phyloP scores from a whole-genome alignment of 129 eudicot genomes.

The Calendula officinalis region DNA sequence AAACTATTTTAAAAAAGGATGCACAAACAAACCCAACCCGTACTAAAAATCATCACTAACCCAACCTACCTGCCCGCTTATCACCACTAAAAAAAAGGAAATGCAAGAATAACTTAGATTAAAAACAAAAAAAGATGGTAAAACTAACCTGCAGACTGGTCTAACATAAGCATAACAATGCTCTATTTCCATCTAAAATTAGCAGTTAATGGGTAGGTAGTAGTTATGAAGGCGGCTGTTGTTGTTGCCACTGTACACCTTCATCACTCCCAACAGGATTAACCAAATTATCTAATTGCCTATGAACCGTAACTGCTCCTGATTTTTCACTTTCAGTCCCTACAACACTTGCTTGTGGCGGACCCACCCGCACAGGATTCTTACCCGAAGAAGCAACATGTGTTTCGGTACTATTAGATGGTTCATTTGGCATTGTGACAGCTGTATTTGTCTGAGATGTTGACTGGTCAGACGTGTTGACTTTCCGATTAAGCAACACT shows the following conservation, averaged over 20 bases:
- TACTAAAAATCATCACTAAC: no score
- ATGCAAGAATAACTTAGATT: slow-evolving; percentile 1
- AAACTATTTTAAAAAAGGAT: no score
- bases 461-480: slow-evolving; percentile 39
- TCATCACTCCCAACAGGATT: slow-evolving; percentile 37
- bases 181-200: slow-evolving; percentile 44
- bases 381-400: slow-evolving; percentile 38
- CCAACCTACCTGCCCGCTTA: no score
- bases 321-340: slow-evolving; percentile 28
- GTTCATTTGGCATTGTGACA: not conserved
- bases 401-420: slow-evolving; percentile 30
- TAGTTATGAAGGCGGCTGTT: slow-evolving; percentile 36
- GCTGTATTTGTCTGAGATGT: slow-evolving; percentile 28
- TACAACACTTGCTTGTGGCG: slow-evolving; percentile 31
- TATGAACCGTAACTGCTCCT: slow-evolving; percentile 35
- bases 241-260: slow-evolving; percentile 49
- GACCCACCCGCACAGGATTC: slow-evolving; percentile 30
- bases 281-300: slow-evolving; percentile 42
- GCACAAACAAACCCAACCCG: no score
- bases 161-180: slow-evolving; percentile 37
- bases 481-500: slow-evolving; percentile 41
- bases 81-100: not conserved
- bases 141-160: slow-evolving; percentile 57
- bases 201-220: slow-evolving; percentile 36
- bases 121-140: slow-evolving; percentile 7